Evolutionary conservation across 345 rosid species (phyloP).

Genomic region (Xanthoceras sorbifolium): DNA sequence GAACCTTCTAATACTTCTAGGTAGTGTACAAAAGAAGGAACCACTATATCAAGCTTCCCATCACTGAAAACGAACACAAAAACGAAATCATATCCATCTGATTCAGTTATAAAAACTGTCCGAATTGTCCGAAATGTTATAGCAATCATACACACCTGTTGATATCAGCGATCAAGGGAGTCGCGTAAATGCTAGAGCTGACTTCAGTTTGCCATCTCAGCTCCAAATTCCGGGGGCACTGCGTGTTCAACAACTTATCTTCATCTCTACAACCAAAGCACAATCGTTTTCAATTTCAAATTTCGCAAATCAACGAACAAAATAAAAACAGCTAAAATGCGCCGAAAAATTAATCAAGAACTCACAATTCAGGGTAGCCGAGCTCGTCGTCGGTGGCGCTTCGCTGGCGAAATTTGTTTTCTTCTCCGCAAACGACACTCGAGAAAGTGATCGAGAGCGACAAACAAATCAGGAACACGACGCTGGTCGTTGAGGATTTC

Average conservation of each 20-base stretch:
- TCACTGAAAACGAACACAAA: conserved; percentile 52
- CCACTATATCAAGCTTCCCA: conserved; percentile 97
- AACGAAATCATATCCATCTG: conserved; percentile 1
- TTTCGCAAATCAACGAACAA: neutral
- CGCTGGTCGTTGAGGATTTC: conserved; percentile 42
- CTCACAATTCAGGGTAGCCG: conserved; percentile 77
- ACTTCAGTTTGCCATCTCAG: conserved; percentile 99
- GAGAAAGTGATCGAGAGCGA: conserved; percentile 25
- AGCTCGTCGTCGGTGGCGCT: conserved; percentile 76
- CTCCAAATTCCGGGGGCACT: conserved; percentile 88
- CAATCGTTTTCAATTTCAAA: neutral
- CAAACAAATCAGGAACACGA: conserved; percentile 44
- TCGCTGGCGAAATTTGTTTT: conserved; percentile 79
- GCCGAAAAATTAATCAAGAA: conserved; percentile 9
- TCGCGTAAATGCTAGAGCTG: conserved; percentile 92
- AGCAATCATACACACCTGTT: conserved; percentile 54
- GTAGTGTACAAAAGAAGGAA: conserved; percentile 96
- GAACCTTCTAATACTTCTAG: conserved; percentile 98
- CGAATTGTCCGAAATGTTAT: neutral
- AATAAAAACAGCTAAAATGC: neutral
- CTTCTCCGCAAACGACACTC: conserved; percentile 43
- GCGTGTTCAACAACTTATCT: conserved; percentile 83
- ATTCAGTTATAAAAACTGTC: neutral
- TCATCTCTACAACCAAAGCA: conserved; percentile 59
- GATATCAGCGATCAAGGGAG: conserved; percentile 94